phyloP scores from a whole-genome alignment of 148 eudicot genomes.

The Salicornia ramosissima region DNA sequence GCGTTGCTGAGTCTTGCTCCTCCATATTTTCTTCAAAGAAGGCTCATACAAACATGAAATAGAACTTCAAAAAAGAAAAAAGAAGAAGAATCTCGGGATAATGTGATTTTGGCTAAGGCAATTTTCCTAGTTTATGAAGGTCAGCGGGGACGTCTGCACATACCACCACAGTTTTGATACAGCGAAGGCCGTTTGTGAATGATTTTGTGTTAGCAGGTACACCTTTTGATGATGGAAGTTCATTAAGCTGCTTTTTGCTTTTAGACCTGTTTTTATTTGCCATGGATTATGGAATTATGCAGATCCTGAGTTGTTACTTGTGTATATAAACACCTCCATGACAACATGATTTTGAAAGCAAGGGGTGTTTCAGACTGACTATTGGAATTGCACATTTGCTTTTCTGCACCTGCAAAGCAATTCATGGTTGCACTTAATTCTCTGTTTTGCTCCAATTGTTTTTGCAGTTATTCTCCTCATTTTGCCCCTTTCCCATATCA shows the following conservation, averaged over 20 bases:
- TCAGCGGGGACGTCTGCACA: constrained; percentile 27
- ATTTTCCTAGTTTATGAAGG: neutral
- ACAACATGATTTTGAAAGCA: neutral
- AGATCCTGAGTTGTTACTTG: neutral
- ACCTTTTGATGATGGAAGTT: constrained; percentile 5
- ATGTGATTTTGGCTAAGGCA: neutral
- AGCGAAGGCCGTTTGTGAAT: constrained; percentile 8
- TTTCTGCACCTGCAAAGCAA: neutral
- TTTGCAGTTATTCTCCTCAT: too few relatives aligned
- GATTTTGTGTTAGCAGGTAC: constrained; percentile 12
- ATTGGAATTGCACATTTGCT: too few relatives aligned
- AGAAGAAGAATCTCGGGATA: neutral
- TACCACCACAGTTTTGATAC: constrained; percentile 27
- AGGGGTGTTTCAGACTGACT: neutral
- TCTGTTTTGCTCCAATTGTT: too few relatives aligned
- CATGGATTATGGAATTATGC: neutral
- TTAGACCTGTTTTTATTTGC: constrained; percentile 1
- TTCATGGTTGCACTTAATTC: neutral
- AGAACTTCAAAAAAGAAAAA: neutral
- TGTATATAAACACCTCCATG: constrained; percentile 6
- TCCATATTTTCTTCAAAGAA: constrained; percentile 53
- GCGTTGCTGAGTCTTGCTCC: constrained; percentile 29
- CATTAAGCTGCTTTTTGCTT: neutral
- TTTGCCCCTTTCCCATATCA: too few relatives aligned
- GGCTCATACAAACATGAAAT: constrained; percentile 6